These are phyloP conservation scores for Pichia sporocuriosa DNA, from an alignment of 805 yeast species.

Conservation along the genomic window DNA sequence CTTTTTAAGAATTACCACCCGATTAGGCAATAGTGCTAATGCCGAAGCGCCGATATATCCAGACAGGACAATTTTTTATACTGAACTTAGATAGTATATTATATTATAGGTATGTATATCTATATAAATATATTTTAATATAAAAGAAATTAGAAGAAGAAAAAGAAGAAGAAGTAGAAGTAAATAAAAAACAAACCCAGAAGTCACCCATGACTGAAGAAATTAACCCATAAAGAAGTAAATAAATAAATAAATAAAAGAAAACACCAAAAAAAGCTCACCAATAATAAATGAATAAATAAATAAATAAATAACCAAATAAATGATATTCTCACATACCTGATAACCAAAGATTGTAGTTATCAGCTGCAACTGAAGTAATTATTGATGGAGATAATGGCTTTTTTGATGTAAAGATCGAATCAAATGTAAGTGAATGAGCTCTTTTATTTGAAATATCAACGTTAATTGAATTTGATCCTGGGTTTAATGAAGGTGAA, in stretches of 20 bases:
- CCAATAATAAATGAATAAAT: not conserved
- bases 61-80: too few relatives aligned
- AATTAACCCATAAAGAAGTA: not conserved
- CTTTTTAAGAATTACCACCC: too few relatives aligned
- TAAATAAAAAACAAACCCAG: not conserved
- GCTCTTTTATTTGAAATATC: not conserved
- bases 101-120: not conserved
- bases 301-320: not conserved
- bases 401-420: not conserved
- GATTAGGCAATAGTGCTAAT: too few relatives aligned
- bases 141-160: not conserved
- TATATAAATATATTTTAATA: not conserved
- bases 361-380: conserved; percentile 3
- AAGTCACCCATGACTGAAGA: not conserved
- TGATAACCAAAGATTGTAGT: conserved; percentile 10
- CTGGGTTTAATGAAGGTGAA: not conserved
- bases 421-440: conserved; percentile 5
- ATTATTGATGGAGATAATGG: not conserved
- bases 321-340: not conserved
- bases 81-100: too few relatives aligned
- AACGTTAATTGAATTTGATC: not conserved
- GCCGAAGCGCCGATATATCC: too few relatives aligned
- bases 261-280: not conserved
- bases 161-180: not conserved
- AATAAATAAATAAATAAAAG: not conserved